Evolutionary conservation across 192 early-diverging fungal species (phyloP).

Genomic region (Coemansia sp.): DNA sequence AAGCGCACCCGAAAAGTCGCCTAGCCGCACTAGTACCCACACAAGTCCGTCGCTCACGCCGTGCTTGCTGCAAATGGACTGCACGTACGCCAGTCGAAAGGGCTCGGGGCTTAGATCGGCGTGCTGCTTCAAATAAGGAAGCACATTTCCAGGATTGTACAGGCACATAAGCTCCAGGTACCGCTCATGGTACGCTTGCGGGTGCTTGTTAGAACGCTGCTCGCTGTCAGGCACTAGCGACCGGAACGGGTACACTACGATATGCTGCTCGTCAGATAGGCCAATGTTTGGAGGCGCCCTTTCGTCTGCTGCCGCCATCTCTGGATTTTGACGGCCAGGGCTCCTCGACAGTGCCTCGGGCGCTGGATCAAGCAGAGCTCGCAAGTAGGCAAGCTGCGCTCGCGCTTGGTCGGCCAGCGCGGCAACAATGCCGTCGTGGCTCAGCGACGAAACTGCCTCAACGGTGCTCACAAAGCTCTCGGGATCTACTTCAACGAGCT

Average conservation of each 20-base stretch:
- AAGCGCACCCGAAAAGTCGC: conserved; percentile 51
- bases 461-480: conserved; percentile 31
- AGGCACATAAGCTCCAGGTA: conserved; percentile 51
- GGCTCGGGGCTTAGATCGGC: conserved; percentile 43
- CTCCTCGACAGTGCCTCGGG: conserved; percentile 12
- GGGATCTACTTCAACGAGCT: conserved; percentile 41
- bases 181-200: conserved; percentile 44
- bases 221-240: conserved; percentile 26
- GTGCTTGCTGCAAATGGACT: conserved; percentile 24
- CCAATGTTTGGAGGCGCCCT: conserved; percentile 47
- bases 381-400: conserved; percentile 44
- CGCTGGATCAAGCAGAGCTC: conserved; percentile 41
- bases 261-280: conserved; percentile 44
- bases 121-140: conserved; percentile 34
- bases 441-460: conserved; percentile 19
- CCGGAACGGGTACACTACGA: conserved; percentile 47
- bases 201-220: conserved; percentile 20
- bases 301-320: conserved; percentile 20
- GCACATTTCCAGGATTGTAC: conserved; percentile 32
- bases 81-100: conserved; percentile 37
- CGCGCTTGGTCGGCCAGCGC: conserved; percentile 13
- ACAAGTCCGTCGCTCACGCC: conserved; percentile 42
- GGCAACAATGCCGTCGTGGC: conserved; percentile 19
- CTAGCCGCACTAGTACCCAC: conserved; percentile 45
- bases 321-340: background rate